Percentiles rank a stretch among this genome's conserved stretches.
Evolutionary conservation across 306 rosid genomes (phyloP).

Genomic region (Psophocarpus tetragonolobus): DNA sequence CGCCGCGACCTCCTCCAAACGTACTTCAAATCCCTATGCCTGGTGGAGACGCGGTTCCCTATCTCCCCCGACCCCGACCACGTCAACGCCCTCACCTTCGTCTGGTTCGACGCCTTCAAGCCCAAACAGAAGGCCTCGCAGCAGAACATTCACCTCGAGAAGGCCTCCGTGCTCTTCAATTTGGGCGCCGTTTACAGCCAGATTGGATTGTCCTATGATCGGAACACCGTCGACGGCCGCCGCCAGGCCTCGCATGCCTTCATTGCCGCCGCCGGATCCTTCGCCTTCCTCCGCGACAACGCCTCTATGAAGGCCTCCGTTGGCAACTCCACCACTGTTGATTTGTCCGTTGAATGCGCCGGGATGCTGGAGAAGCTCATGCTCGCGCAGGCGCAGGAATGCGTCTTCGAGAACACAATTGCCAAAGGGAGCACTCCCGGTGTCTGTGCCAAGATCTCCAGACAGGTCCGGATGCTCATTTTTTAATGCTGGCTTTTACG

Average conservation of each 20-base stretch:
- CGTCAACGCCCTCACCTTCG: slow-evolving; percentile 71
- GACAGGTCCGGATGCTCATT: slow-evolving; percentile 65
- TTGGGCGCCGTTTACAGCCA: slow-evolving; percentile 90
- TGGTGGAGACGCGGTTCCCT: slow-evolving; percentile 92
- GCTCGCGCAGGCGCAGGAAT: slow-evolving; percentile 99
- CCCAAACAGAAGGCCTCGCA: slow-evolving; percentile 81
- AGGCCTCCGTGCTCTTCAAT: slow-evolving; percentile 84
- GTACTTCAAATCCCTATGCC: slow-evolving; percentile 83
- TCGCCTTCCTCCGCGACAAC: slow-evolving; percentile 67
- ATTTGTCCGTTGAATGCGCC: slow-evolving; percentile 76
- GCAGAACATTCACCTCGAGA: slow-evolving; percentile 95
- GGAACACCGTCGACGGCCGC: slow-evolving; percentile 78
- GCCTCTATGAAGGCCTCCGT: slow-evolving; percentile 82
- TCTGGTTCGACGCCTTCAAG: slow-evolving; percentile 93
- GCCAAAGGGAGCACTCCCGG: slow-evolving; percentile 96
- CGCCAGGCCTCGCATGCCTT: slow-evolving; percentile 82
- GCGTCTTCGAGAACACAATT: slow-evolving; percentile 87
- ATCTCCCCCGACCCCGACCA: slow-evolving; percentile 87
- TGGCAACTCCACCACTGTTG: slow-evolving; percentile 78
- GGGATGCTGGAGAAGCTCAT: slow-evolving; percentile 95
- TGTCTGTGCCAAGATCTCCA: slow-evolving; percentile 95
- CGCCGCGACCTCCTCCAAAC: slow-evolving; percentile 87
- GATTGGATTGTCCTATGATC: slow-evolving; percentile 82
- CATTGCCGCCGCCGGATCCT: slow-evolving; percentile 85
- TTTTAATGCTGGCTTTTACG: not conserved